Evolutionary conservation across 805 yeast species (phyloP), one percentile per base, ranked within the genome.

Genomic region (Starmerella davenportii): DNA sequence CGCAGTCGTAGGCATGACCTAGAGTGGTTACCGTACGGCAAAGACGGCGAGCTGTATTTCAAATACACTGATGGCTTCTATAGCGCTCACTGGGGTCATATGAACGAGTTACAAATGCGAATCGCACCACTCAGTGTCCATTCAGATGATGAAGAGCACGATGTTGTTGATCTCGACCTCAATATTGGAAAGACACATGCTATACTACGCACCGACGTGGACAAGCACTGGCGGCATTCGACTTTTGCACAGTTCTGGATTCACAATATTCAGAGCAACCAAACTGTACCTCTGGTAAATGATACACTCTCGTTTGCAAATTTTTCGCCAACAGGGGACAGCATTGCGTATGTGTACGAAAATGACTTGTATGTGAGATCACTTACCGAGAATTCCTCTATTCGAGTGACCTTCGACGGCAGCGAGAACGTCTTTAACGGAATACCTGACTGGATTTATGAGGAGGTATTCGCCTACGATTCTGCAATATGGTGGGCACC

Each of bases 371-470:
- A 63, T 52, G 49, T 79, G 13, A 64, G 68, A 48, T 34, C 38
- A 3, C 32, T 53, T 43, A 40, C 46, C 28, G 16, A 43, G 38
- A 51, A 30, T 43, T 53, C 16, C 46, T 49, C 60, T 0, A 59
- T 50, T 4, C 75, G 72, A 45, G 58, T 79, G 13, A 79, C 95
- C 0, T 43, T 43, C 30, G 90, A 79, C 51, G 93, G 93, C 14
- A 73, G 74, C 25, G 66, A 63, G 1, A 66, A 71, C 45, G 63
- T 80, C 5, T 81, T 82, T 58, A 78, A 84, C 53, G 95, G 94
- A 2, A 75, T 76, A 43, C 92, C 94, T 0, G 94, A 82, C 53
- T 82, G 95, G 95, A 92, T 81, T 5, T 82, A 82, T 48, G 95
- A 82, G 49, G 95, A 82, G 56, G 90, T 82, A 1, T 66, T 79